Evolutionary conservation across 2,329 filamentous ascomycete genomes (phyloP), one percentile per base, ranked within the genome.

Genomic region (Fusarium piperis): DNA sequence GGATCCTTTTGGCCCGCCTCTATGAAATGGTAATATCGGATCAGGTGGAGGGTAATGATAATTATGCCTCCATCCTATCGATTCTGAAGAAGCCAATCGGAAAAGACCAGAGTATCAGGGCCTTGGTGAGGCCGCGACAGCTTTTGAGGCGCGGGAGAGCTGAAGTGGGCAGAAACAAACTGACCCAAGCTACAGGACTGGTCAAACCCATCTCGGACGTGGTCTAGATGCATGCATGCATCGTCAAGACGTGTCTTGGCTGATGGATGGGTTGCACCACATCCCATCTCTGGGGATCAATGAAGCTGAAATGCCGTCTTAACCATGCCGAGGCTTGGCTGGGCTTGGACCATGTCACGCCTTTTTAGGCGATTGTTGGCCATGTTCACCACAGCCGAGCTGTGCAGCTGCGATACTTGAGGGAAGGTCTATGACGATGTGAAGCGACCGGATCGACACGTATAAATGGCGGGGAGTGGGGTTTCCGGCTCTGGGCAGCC

Each of bases 1-100:
- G 30, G 85, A 88, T 71, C 81, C 83, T 0, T 88, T 88, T 79
- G 86, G 86, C 1, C 82, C 82, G 30, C 74, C 83, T 6, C 67
- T 86, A 11, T 81, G 78, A 70, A 35, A 62, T 12, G 18, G 59
- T 36, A 32, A 26, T 20, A 28, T 38, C 20, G 30, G 28, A 33
- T 12, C 23, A 35, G 44, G 23, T 35, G 57, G 44, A 51, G 26
- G 44, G 30, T 51, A 8, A 28, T 35, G 36, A 38, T 63, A 23
- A 23, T 23, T 32, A 55, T 64, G 60, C 58, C 44, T 38, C 36
- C 41, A 32, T 59, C 15, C 6, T 48, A n/a, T 26, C 52, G n/a
- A 60, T 16, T 28, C 41, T 3, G 20, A 11, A 30, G 30, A 65
- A 64, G 48, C 66, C 64, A 73, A 65, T 65, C 57, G 56, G 66